Conservation (phyloP, 805 yeast genomes). For the Kodamaea kaohsiungensis region DNA sequence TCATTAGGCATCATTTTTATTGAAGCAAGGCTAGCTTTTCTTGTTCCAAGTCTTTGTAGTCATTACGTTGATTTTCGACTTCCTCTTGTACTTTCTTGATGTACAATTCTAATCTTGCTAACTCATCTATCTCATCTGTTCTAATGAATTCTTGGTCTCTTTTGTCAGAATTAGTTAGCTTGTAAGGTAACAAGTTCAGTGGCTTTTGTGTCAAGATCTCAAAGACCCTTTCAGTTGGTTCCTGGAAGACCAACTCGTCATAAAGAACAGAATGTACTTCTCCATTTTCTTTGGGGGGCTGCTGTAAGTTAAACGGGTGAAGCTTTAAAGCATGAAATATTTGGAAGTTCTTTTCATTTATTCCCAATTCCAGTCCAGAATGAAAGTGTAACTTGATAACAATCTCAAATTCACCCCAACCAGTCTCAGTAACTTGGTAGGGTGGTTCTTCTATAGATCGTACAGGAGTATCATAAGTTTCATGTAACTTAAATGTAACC, state of each 20-base stretch:
- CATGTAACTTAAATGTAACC: slow-evolving; percentile 93
- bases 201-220: slow-evolving; percentile 72
- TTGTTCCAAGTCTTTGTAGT: slow-evolving; percentile 42
- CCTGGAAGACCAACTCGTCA: slow-evolving; percentile 92
- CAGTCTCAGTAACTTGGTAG: slow-evolving; percentile 92
- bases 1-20: slow-evolving; percentile 11
- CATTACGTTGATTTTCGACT: slow-evolving; percentile 40
- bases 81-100: slow-evolving; percentile 40
- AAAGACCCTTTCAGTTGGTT: slow-evolving; percentile 90
- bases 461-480: slow-evolving; percentile 86
- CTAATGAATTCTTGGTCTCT: slow-evolving; percentile 43
- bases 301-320: slow-evolving; percentile 73
- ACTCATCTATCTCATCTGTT: slow-evolving; percentile 42
- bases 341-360: slow-evolving; percentile 79
- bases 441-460: slow-evolving; percentile 89
- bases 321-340: slow-evolving; percentile 87
- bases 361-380: slow-evolving; percentile 62
- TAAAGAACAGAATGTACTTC: slow-evolving; percentile 53
- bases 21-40: slow-evolving; percentile 41
- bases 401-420: slow-evolving; percentile 99
- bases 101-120: slow-evolving; percentile 42
- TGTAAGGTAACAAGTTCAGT: slow-evolving; percentile 51
- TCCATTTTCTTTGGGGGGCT: slow-evolving; percentile 39
- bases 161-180: slow-evolving; percentile 32
- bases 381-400: slow-evolving; percentile 83